Evolutionary conservation across 2,329 filamentous ascomycete genomes (phyloP), one percentile per base, ranked within the genome.

Genomic region (Pseudogymnoascus destructans): DNA sequence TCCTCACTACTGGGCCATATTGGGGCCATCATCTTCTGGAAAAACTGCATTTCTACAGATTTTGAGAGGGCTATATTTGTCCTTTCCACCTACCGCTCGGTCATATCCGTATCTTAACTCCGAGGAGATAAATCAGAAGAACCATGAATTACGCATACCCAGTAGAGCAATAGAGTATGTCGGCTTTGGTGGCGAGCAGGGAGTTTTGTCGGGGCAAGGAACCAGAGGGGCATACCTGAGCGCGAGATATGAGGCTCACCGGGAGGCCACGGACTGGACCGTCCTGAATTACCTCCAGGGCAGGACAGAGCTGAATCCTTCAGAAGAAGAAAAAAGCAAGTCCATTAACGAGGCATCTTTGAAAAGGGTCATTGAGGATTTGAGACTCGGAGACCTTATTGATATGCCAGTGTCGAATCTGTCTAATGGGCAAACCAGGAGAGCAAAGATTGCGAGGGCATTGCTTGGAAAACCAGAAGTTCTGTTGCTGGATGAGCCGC

Each of bases 341-440:
- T 66, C 72, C 5, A 71, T 79, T 1, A 77, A 82, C 42, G 65
- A 73, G 21, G 63, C 71, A 3, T 70, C 81, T 0, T 70, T 95
- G 36, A 70, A 77, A 11, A 76, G 79, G 7, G 82, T 95, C 0
- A 79, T 90, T 13, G 68, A 69, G 5, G 85, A 95, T 64, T 73
- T 98, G 58, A 79, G 80, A 55, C 74, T 98, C 11, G 74, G 77
- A 0, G 74, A 78, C 7, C 75, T 97, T 49, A 73, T 95, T 1
- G 79, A 86, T 36, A 85, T 95, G 68, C 91, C 92, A 0, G 87
- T 97, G 6, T 81, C 87, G 21, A 95, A 93, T 69, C 73, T 98
- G 58, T 96, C 90, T 69, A 96, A 97, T 70, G 93, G 93, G 0
- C 93, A 98, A 72, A 92, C 87, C 5, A 78, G 92, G 62, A 77